Evolutionary conservation across 495 filamentous ascomycete genomes (phyloP).

Genomic region (Halenospora varia): DNA sequence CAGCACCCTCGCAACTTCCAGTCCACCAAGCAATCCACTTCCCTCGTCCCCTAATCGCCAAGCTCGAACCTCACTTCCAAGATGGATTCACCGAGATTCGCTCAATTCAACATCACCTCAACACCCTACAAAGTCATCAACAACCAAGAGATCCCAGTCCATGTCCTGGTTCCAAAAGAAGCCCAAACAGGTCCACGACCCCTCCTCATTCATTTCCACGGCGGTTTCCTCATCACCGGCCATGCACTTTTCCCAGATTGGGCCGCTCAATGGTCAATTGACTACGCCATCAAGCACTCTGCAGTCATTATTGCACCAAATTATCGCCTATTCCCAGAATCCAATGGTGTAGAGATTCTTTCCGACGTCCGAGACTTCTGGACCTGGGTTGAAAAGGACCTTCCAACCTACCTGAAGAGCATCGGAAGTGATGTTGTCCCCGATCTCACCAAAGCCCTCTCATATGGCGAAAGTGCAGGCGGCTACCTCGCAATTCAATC

Average conservation of each 20-base stretch:
- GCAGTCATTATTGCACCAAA: slow-evolving; percentile 45
- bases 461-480: slow-evolving; percentile 25
- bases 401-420: neutral
- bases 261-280: slow-evolving; percentile 11
- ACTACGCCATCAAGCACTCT: slow-evolving; percentile 7
- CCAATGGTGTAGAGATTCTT: slow-evolving; percentile 41
- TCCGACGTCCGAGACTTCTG: slow-evolving; percentile 47
- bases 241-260: slow-evolving; percentile 13
- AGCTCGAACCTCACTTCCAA: too few species aligned
- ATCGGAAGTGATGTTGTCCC: slow-evolving; percentile 1
- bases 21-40: too few species aligned
- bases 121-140: slow-evolving; percentile 17
- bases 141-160: slow-evolving; percentile 10
- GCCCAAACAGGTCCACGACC: neutral
- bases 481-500: slow-evolving; percentile 35
- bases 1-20: too few species aligned
- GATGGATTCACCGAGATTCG: neutral
- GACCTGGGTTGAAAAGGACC: slow-evolving; percentile 36
- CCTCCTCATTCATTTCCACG: slow-evolving; percentile 17
- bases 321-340: slow-evolving; percentile 51
- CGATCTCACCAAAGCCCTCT: slow-evolving; percentile 6
- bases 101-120: slow-evolving; percentile 9
- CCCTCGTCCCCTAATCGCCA: too few species aligned
- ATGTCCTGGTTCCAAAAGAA: slow-evolving; percentile 13
- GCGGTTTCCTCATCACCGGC: slow-evolving; percentile 16